These are phyloP conservation scores for Auricularia auricula-judae DNA, from an alignment of 768 basidiomycete genomes.

Conservation along the genomic window DNA sequence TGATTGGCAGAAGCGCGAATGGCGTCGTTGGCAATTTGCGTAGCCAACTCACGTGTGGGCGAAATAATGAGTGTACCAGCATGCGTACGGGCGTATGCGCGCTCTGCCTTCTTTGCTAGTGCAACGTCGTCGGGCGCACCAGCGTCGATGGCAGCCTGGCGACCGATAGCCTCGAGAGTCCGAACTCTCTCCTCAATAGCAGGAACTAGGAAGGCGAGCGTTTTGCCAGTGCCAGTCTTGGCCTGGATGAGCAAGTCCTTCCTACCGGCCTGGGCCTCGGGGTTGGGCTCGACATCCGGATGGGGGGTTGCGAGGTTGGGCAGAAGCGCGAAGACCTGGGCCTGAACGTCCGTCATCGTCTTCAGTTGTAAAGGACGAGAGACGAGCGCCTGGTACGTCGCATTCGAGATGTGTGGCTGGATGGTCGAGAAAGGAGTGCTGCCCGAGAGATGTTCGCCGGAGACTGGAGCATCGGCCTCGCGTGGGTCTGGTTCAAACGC, in stretches of 20 bases:
- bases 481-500: not conserved
- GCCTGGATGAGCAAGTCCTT: conserved; percentile 75
- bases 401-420: conserved; percentile 20
- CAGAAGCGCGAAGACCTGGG: conserved; percentile 63
- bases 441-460: not conserved
- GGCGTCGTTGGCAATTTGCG: conserved; percentile 83
- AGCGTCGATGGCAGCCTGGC: conserved; percentile 31
- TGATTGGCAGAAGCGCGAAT: conserved; percentile 51
- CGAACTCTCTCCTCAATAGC: conserved; percentile 69
- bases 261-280: conserved; percentile 20
- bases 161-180: conserved; percentile 35
- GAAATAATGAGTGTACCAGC: conserved; percentile 75
- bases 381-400: conserved; percentile 48
- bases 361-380: conserved; percentile 52
- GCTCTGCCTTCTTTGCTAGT: conserved; percentile 21
- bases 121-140: conserved; percentile 24
- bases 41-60: conserved; percentile 83
- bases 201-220: conserved; percentile 77
- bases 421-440: conserved; percentile 20
- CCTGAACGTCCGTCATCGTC: conserved; percentile 75
- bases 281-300: conserved; percentile 16
- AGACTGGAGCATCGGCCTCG: not conserved
- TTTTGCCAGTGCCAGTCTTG: conserved; percentile 85
- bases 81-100: conserved; percentile 30
- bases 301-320: conserved; percentile 52